Evolutionary conservation across 192 early-diverging fungal species (phyloP), one percentile per base, ranked within the genome.

Genomic region (Mortierella antarctica): DNA sequence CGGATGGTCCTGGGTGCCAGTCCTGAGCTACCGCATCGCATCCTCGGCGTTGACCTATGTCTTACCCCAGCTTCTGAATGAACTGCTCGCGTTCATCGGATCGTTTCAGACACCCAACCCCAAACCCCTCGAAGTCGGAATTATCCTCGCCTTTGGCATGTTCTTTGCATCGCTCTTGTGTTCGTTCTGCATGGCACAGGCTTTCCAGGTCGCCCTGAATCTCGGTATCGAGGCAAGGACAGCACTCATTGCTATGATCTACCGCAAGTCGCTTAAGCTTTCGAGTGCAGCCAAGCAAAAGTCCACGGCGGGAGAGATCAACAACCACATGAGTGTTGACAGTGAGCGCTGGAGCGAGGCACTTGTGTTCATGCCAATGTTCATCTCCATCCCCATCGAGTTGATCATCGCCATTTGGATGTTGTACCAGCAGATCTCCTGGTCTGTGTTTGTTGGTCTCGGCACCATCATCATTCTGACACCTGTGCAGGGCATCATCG

Each of bases 261-360:
- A 85, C 56, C 74, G 70, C 44, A 85, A 85, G 49, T 71, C 84
- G 13, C 70, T 85, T 17, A 71, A 60, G n/a, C 60, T 85, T 5
- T 73, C 73, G 15, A 82, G 74, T 41, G 84, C 73, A 8, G 73
- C 73, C 42, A 78, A 76, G 31, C 70, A 78, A 56, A 85, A 82
- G 44, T 68, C 66, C 7, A 85, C 74, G 18, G 65, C 74, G 4
- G 84, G 84, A 17, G 84, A 85, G 41, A 85, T 85, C 62, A 78
- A 67, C 51, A 85, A 85, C 59, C 84, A 82, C 20, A 82, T 85
- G 67, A 74, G 69, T 18, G 83, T 82, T 13, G 83, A 85, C 73
- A 74, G 79, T 17, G 76, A 79, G 47, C 50, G 69, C 11, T 79
- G 76, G 76, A 53, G 69, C 14, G 76, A 79, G 20, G 76, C 76